Evolutionary conservation across 352 stramenopile species (phyloP), one percentile per base, ranked within the genome.

Genomic region (Phytopythium vexans): DNA sequence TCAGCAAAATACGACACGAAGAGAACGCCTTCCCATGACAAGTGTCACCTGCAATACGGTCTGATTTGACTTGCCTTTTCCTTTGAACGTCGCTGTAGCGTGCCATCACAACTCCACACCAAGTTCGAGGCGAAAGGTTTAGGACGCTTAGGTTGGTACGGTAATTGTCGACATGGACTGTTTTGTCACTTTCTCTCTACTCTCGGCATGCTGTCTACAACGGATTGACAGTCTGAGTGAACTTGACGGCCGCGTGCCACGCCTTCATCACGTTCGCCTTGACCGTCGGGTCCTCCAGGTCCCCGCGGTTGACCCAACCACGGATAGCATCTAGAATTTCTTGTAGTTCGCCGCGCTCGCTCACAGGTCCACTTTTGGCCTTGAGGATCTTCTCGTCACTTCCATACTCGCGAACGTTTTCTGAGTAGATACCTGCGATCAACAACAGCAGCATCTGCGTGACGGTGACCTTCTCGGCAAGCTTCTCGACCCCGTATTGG

Each of bases 251-350:
- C 21, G 57, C 43, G 49, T 75, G 53, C 64, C 78, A 86, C 6
- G 72, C 73, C 61, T 78, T 82, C 44, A 66, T 70, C 11, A 84
- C 69, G 5, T 58, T 64, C 39, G 52, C 47, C 49, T 77, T 65
- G 12, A 72, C 54, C 8, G 48, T 52, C 8, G 60, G 41, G 49
- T 83, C 61, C 4, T 68, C 43, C 31, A 83, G 47, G 41, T 86
- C 77, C 15, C 72, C 72, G 43, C 74, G 74, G 59, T 72, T 69
- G 39, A 84, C 74, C 72, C 70, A 86, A n/a, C 74, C 74, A 47
- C 86, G 74, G 15, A 69, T 64, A 56, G 76, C 70, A 16, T 71
- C 55, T 9, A 60, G 55, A 43, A 82, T 86, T 39, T 78, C 56
- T 10, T 74, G 47, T 0, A 76, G 54, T 8, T 56, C 45, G 38